Evolutionary conservation across 2,329 filamentous ascomycete genomes (phyloP).

Genomic region (Penicillium sp.): DNA sequence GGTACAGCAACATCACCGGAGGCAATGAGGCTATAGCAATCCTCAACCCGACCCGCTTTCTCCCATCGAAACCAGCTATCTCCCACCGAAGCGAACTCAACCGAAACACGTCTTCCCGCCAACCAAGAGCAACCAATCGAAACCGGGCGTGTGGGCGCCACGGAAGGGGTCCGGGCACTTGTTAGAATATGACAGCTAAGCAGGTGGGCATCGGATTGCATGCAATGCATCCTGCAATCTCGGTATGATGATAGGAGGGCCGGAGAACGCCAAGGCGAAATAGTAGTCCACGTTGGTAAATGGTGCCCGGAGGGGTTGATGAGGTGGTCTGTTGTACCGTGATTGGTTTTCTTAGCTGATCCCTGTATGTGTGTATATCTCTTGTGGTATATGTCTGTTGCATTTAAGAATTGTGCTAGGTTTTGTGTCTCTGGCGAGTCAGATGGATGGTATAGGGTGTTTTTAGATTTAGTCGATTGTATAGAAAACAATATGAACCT

Average conservation of each 20-base stretch:
- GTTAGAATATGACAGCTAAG: background rate
- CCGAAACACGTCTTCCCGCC: background rate
- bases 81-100: background rate
- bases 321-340: background rate
- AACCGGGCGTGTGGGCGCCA: background rate
- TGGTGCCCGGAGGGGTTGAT: background rate
- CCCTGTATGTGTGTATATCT: background rate
- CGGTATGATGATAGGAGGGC: background rate
- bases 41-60: background rate
- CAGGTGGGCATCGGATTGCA: background rate
- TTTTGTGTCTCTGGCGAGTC: background rate
- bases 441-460: too few species aligned
- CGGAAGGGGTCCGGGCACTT: background rate
- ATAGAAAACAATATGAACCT: background rate
- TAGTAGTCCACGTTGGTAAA: background rate
- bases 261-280: background rate
- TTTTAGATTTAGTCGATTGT: background rate
- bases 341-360: background rate
- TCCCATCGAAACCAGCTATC: background rate
- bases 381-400: background rate
- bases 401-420: background rate
- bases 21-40: background rate
- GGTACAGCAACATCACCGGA: background rate
- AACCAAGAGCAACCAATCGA: background rate
- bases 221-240: background rate